Percentiles rank a stretch among this genome's conserved stretches.
These are phyloP conservation scores for Colletotrichum sp. DNA, from an alignment of 2,329 filamentous ascomycete genomes.

Conservation along the genomic window DNA sequence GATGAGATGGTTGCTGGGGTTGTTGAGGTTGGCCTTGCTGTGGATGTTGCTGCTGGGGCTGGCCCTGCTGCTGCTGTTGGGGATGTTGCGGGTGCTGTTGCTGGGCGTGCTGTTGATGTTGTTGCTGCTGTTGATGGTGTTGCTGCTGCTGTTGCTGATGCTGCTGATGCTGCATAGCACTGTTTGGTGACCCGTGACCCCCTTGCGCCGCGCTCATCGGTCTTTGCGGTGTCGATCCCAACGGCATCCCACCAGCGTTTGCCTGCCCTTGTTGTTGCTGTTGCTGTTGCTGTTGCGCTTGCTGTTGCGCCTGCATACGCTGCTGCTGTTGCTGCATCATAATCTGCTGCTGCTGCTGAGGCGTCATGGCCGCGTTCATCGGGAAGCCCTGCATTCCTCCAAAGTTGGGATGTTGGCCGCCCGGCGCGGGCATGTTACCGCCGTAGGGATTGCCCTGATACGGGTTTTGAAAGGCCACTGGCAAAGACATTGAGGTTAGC, in stretches of 20 bases:
- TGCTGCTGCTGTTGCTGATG: slow-evolving; percentile 33
- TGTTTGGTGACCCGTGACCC: slow-evolving; percentile 39
- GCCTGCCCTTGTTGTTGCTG: slow-evolving; percentile 37
- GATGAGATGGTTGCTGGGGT: slow-evolving; percentile 30
- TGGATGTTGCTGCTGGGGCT: slow-evolving; percentile 30
- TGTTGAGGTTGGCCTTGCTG: slow-evolving; percentile 30
- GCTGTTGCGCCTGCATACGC: slow-evolving; percentile 34
- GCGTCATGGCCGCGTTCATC: slow-evolving; percentile 60
- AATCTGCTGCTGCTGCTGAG: slow-evolving; percentile 31
- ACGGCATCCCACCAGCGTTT: slow-evolving; percentile 18
- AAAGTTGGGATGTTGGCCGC: slow-evolving; percentile 58
- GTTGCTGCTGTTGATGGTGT: slow-evolving; percentile 34
- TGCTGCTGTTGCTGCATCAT: slow-evolving; percentile 32
- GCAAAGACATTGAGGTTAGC: slow-evolving; percentile 31
- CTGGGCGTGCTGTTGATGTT: slow-evolving; percentile 42
- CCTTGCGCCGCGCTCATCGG: slow-evolving; percentile 27
- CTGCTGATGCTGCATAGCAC: slow-evolving; percentile 30
- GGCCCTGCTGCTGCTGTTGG: slow-evolving; percentile 28
- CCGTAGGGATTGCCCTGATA: slow-evolving; percentile 64
- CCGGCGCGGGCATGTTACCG: slow-evolving; percentile 52
- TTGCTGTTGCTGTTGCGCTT: slow-evolving; percentile 41
- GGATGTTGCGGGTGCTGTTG: slow-evolving; percentile 31
- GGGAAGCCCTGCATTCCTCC: slow-evolving; percentile 54
- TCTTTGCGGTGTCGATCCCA: slow-evolving; percentile 35
- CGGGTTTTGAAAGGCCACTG: slow-evolving; percentile 64